Conservation (phyloP, 306 rosid species). For the Chamaecrista fasciculata region DNA sequence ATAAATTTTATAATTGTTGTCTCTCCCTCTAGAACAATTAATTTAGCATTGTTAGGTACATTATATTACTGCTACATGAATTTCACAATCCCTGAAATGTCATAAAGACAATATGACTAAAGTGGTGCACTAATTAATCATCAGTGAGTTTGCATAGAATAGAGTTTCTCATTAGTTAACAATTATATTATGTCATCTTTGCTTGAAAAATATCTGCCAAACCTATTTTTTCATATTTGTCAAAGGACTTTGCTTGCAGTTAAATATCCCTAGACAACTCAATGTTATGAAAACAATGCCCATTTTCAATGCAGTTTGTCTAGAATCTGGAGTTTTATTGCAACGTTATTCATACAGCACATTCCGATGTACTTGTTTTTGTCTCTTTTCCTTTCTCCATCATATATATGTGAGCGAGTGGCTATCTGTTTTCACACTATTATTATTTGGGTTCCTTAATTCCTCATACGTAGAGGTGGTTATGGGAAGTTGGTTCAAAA, state of each 20-base stretch:
- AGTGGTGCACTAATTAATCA: neutral
- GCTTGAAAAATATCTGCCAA: neutral
- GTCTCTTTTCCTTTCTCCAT: neutral
- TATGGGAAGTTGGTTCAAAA: slow-evolving; percentile 83
- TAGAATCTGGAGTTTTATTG: neutral
- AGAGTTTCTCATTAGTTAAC: slow-evolving; percentile 8
- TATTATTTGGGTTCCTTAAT: slow-evolving; percentile 53
- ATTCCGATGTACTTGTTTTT: neutral
- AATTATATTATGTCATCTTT: neutral
- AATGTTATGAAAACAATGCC: neutral
- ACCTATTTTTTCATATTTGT: neutral
- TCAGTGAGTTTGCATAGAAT: neutral
- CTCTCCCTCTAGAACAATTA: neutral
- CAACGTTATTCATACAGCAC: neutral
- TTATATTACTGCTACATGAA: neutral
- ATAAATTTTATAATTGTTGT: neutral
- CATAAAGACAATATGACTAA: neutral
- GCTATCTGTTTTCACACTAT: neutral
- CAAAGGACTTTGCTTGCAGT: neutral
- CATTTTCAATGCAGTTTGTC: neutral
- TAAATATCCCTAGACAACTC: neutral
- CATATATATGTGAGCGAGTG: neutral
- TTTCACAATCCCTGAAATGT: neutral
- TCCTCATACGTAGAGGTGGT: slow-evolving; percentile 78
- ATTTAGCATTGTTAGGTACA: neutral